Evolutionary conservation across 495 filamentous ascomycete genomes (phyloP), one percentile per base, ranked within the genome.

Genomic region (Evernia prunastri): DNA sequence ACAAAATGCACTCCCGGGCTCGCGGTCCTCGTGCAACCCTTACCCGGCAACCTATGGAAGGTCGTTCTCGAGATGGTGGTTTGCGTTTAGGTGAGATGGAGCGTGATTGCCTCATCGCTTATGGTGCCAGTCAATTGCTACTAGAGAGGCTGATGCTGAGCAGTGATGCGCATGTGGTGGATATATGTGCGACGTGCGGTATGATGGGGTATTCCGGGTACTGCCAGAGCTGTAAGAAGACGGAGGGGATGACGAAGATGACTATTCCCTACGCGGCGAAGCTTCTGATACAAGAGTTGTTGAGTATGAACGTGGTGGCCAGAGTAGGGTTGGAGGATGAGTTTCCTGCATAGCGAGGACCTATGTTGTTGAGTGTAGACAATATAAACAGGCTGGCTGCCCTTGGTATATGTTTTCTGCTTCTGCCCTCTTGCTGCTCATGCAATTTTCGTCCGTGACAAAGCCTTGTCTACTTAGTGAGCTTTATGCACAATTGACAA

Each of bases 261-360:
- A 91, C 84, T 58, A 96, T 99, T 78, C 94, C 94, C n/a, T 99
- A 99, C 75, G 94, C 95, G 8, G 95, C 95, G 4, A 99, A 99
- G 82, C 76, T 99, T 71, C 78, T 99, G 59, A 89, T 99, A 40
- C 94, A 99, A 79, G 94, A 99, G 76, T 73, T 99, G 71, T 82
- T 95, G 73, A 95, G 90, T 75, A 99, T 99, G 94, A 97, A 97
- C 73, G 89, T 99, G 18, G 87, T 90, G 63, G 90, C 92, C 54
- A 80, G 86, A 60, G 75, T 97, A 75, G 87, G 88, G 78, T 73
- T 97, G 61, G 91, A 91, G 72, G 94, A 97, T 72, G 87, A 96
- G 77, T 97, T 97, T 74, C 90, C 91, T 13, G 80, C 6, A 35
- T 33, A n/a, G n/a, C 15, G 29, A 31, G 15, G 49, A 11, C 33